Evolutionary conservation across 164 flowering plant species (phyloP).

Genomic region (Euptelea pleiosperma): DNA sequence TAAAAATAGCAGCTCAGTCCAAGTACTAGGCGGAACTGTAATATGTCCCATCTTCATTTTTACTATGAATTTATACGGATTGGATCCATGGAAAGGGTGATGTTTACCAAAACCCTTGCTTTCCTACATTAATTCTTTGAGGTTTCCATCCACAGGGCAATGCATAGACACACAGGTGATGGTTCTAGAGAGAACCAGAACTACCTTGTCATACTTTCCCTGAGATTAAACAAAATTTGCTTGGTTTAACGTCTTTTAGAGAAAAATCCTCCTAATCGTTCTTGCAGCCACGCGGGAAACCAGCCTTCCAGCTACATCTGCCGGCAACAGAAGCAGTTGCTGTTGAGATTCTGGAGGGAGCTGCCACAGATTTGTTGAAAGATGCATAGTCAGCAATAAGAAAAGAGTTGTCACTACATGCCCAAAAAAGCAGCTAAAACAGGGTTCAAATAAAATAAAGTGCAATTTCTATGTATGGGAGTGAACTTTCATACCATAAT

Average conservation of each 20-base stretch:
- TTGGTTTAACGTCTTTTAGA: conserved; percentile 16
- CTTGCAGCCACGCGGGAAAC: conserved; percentile 74
- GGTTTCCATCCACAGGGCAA: not conserved
- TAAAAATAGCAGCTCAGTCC: no score
- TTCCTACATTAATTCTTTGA: not conserved
- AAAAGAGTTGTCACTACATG: not conserved
- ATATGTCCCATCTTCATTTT: no score
- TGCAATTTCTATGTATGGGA: no score
- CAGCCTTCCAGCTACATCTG: conserved; percentile 64
- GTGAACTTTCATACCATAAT: no score
- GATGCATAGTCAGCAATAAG: not conserved
- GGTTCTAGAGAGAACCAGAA: not conserved
- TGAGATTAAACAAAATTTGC: not conserved
- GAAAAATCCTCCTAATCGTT: conserved; percentile 54
- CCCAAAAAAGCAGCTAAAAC: not conserved
- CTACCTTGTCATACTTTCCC: not conserved
- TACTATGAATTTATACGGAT: no score
- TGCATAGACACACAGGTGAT: not conserved
- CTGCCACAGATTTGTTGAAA: conserved; percentile 33
- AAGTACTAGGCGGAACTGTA: no score
- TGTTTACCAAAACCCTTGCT: not conserved
- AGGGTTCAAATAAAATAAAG: no score
- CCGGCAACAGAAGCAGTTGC: conserved; percentile 59
- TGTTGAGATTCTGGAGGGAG: conserved; percentile 72
- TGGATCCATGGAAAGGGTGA: no score